phyloP scores from a whole-genome alignment of 306 rosid species.

The Castanea mollissima region DNA sequence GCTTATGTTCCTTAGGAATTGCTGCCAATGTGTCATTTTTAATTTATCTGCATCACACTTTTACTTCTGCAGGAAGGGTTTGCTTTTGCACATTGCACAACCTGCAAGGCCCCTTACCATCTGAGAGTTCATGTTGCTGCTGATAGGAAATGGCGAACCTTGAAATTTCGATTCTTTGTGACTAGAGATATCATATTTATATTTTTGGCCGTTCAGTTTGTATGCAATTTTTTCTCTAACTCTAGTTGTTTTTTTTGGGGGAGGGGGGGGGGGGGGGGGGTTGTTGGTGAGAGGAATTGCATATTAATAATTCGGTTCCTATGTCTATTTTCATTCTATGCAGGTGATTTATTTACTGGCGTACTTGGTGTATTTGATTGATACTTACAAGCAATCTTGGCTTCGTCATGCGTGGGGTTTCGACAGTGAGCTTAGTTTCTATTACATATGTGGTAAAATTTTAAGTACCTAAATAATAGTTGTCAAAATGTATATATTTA shows the following conservation, averaged over 20 bases:
- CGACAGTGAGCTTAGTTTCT: conserved; percentile 77
- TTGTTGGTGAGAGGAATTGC: background rate
- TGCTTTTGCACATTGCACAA: conserved; percentile 99
- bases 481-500: conserved; percentile 11
- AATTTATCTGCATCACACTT: conserved; percentile 25
- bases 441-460: conserved; percentile 81
- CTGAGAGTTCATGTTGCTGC: conserved; percentile 92
- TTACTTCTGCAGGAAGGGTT: conserved; percentile 86
- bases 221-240: conserved; percentile 51
- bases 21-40: background rate
- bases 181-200: conserved; percentile 93
- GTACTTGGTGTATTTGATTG: conserved; percentile 77
- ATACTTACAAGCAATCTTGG: conserved; percentile 83
- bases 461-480: conserved; percentile 3
- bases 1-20: background rate
- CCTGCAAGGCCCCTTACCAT: conserved; percentile 96
- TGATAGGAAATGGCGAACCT: conserved; percentile 97
- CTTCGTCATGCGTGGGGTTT: conserved; percentile 89
- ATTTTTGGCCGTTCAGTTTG: conserved; percentile 86
- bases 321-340: conserved; percentile 16
- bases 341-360: conserved; percentile 86
- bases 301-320: conserved; percentile 1
- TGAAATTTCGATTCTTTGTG: conserved; percentile 93
- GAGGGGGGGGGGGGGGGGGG: no score
- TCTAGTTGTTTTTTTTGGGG: background rate